Conservation (phyloP, 495 filamentous ascomycete species). For the Aspergillus funiculosus region DNA sequence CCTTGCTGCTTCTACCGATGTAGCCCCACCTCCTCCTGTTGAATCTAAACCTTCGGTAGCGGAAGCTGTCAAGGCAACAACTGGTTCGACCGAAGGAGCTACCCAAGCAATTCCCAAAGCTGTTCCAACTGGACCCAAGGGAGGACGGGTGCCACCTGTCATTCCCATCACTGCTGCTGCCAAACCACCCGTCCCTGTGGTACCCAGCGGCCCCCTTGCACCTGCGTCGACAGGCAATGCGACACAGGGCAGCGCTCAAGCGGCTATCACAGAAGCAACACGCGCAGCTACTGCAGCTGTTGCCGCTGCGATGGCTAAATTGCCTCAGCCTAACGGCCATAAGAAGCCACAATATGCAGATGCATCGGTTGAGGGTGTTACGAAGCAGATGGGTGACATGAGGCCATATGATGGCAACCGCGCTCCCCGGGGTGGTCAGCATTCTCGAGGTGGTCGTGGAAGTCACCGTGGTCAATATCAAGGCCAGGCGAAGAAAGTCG, state of each 20-base stretch:
- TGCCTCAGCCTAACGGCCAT: slow-evolving; percentile 47
- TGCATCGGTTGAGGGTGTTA: slow-evolving; percentile 65
- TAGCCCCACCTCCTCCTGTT: slow-evolving; percentile 51
- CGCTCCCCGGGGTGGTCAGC: slow-evolving; percentile 47
- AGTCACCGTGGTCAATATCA: slow-evolving; percentile 50
- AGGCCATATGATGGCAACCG: slow-evolving; percentile 55
- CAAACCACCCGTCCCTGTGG: slow-evolving; percentile 38
- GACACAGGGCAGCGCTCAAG: slow-evolving; percentile 30
- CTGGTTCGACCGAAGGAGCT: slow-evolving; percentile 41
- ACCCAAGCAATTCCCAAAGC: slow-evolving; percentile 31
- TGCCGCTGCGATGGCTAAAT: slow-evolving; percentile 82
- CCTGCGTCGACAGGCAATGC: slow-evolving; percentile 29
- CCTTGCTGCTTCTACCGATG: slow-evolving; percentile 24
- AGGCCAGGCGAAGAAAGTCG: slow-evolving; percentile 59
- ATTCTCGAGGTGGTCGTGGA: slow-evolving; percentile 50
- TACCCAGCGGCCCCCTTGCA: slow-evolving; percentile 27
- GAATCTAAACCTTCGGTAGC: slow-evolving; percentile 61
- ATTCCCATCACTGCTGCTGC: slow-evolving; percentile 49
- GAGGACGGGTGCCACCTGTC: slow-evolving; percentile 65
- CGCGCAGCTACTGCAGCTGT: slow-evolving; percentile 80
- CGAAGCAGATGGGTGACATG: slow-evolving; percentile 84
- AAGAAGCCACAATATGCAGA: slow-evolving; percentile 41
- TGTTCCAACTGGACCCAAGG: slow-evolving; percentile 59
- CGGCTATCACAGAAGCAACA: slow-evolving; percentile 62
- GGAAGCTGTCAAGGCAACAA: slow-evolving; percentile 47